phyloP scores from a whole-genome alignment of 805 yeast species.

The Saccharomyces jurei region DNA sequence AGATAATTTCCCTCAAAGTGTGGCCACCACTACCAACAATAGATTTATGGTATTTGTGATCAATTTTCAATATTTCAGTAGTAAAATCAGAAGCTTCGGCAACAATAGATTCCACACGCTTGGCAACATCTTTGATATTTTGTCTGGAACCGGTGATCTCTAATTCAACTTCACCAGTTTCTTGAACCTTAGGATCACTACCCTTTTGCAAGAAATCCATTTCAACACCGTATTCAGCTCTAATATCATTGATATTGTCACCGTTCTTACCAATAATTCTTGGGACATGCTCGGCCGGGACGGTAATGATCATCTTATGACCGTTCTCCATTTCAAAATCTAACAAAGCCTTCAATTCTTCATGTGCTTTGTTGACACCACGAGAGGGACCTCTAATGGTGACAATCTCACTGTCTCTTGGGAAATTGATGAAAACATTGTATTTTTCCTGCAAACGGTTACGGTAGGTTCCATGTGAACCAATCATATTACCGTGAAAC shows the following conservation, averaged over 20 bases:
- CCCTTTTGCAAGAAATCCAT: slow-evolving; percentile 36
- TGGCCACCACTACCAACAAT: slow-evolving; percentile 77
- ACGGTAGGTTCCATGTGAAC: slow-evolving; percentile 72
- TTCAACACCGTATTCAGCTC: slow-evolving; percentile 51
- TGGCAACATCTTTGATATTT: slow-evolving; percentile 65
- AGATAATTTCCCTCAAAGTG: slow-evolving; percentile 61
- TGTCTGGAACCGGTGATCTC: slow-evolving; percentile 70
- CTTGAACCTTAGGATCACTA: slow-evolving; percentile 38
- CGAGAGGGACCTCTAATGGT: slow-evolving; percentile 81
- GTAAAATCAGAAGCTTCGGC: slow-evolving; percentile 55
- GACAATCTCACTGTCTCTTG: slow-evolving; percentile 54
- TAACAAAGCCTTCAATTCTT: slow-evolving; percentile 73
- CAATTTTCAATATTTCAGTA: slow-evolving; percentile 53
- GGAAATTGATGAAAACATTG: slow-evolving; percentile 72
- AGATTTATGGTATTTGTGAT: slow-evolving; percentile 63
- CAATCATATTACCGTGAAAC: slow-evolving; percentile 76
- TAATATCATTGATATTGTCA: slow-evolving; percentile 71
- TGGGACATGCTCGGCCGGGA: slow-evolving; percentile 71
- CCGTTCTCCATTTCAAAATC: slow-evolving; percentile 86
- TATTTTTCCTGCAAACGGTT: slow-evolving; percentile 83
- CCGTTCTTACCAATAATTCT: slow-evolving; percentile 87
- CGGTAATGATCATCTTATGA: slow-evolving; percentile 48
- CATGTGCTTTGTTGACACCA: slow-evolving; percentile 76
- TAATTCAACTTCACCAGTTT: slow-evolving; percentile 48
- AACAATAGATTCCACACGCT: slow-evolving; percentile 54